These are phyloP conservation scores for Entelexis paramagnoliae DNA, from an alignment of 1,139 yeast genomes.

Conservation along the genomic window DNA sequence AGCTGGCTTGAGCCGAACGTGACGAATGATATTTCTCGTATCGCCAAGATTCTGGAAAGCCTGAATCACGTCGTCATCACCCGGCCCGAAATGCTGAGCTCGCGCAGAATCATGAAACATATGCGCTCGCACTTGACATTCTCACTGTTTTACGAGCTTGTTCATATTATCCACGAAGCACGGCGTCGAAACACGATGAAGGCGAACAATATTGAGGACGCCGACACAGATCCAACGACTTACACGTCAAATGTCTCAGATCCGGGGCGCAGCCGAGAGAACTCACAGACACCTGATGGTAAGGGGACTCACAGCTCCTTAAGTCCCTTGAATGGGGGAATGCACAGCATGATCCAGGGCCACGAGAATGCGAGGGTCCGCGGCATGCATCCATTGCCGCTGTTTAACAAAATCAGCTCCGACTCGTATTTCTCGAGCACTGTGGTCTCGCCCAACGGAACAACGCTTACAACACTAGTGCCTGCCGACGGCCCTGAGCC, in stretches of 20 bases:
- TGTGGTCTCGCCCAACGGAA: slow-evolving; percentile 84
- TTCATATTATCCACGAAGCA: slow-evolving; percentile 94
- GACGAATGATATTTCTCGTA: slow-evolving; percentile 81
- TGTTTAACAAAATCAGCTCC: slow-evolving; percentile 78
- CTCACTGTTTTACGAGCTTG: slow-evolving; percentile 79
- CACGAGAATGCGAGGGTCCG: slow-evolving; percentile 2
- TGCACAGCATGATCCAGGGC: slow-evolving; percentile 12
- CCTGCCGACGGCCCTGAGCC: slow-evolving; percentile 44
- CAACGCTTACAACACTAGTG: slow-evolving; percentile 77
- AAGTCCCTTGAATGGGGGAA: slow-evolving; percentile 1
- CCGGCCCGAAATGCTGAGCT: slow-evolving; percentile 70
- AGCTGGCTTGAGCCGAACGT: slow-evolving; percentile 70
- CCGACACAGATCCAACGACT: neutral
- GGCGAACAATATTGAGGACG: slow-evolving; percentile 5
- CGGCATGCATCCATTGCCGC: slow-evolving; percentile 62
- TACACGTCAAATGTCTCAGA: neutral
- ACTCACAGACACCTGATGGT: neutral
- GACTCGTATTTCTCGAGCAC: slow-evolving; percentile 81
- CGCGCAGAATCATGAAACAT: slow-evolving; percentile 65
- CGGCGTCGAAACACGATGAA: slow-evolving; percentile 44
- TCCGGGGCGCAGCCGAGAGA: neutral
- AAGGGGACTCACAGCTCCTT: neutral
- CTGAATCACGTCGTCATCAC: slow-evolving; percentile 77
- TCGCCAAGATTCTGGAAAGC: slow-evolving; percentile 87
- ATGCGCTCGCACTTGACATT: slow-evolving; percentile 92